Conservation (phyloP, 768 basidiomycete genomes). For the Phaffia tasmanica region DNA sequence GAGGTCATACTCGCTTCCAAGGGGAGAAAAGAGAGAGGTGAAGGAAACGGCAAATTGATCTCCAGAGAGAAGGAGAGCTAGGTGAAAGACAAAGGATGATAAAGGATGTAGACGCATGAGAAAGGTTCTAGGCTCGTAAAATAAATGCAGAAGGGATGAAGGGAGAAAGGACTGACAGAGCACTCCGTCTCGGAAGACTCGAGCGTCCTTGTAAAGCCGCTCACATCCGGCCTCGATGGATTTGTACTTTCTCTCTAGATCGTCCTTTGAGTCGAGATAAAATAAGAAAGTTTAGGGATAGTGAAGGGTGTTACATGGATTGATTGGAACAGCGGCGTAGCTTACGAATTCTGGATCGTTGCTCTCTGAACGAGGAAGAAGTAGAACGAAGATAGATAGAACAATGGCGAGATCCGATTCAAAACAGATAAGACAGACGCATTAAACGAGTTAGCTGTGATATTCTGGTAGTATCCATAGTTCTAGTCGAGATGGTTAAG, state of each 20-base stretch:
- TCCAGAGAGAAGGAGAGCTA: slow-evolving; percentile 38
- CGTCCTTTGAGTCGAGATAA: slow-evolving; percentile 6
- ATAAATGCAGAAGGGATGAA: background rate
- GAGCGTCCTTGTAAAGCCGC: slow-evolving; percentile 84
- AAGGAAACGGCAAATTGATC: slow-evolving; percentile 39
- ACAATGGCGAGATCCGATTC: too few relatives aligned
- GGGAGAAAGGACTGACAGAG: slow-evolving; percentile 44
- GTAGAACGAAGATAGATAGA: background rate
- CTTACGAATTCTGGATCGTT: slow-evolving; percentile 12
- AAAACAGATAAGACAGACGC: too few relatives aligned
- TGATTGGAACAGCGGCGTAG: background rate
- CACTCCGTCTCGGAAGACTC: slow-evolving; percentile 73
- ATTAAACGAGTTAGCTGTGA: too few relatives aligned
- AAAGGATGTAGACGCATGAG: background rate
- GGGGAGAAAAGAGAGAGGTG: slow-evolving; percentile 30
- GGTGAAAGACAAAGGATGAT: background rate
- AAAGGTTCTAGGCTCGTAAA: background rate
- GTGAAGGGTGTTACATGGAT: background rate
- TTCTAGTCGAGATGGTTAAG: background rate
- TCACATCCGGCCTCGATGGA: slow-evolving; percentile 68
- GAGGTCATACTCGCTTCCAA: slow-evolving; percentile 60
- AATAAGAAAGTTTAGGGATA: background rate
- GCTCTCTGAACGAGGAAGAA: slow-evolving; percentile 1
- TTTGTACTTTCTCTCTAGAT: slow-evolving; percentile 55
- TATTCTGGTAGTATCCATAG: too few relatives aligned